A percentile compares a stretch with the other conserved stretches of the same genome.
Evolutionary conservation across 345 rosid genomes (phyloP).

Genomic region (Chamaenerion angustifolium): DNA sequence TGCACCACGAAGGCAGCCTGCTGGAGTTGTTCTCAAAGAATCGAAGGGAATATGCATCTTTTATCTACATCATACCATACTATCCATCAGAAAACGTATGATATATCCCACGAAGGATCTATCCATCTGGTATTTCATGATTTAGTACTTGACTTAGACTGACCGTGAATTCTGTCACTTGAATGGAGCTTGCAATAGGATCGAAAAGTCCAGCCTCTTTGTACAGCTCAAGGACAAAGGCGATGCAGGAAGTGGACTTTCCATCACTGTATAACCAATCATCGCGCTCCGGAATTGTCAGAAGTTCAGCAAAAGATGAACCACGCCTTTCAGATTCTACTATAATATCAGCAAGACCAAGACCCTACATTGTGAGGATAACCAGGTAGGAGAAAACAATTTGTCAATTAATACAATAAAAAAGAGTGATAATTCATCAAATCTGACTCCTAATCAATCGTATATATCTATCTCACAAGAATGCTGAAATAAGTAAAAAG

Average conservation of each 20-base stretch:
- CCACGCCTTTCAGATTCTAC: slow-evolving; percentile 76
- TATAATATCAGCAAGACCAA: slow-evolving; percentile 64
- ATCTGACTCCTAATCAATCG: too few species aligned
- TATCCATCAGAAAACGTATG: too few species aligned
- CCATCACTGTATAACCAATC: slow-evolving; percentile 97
- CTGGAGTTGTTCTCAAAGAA: slow-evolving; percentile 61
- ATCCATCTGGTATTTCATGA: too few species aligned
- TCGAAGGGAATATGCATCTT: slow-evolving; percentile 81
- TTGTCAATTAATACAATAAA: too few species aligned
- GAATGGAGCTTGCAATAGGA: slow-evolving; percentile 51
- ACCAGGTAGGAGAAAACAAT: too few species aligned
- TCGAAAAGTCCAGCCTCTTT: slow-evolving; percentile 84
- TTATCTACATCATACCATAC: slow-evolving; percentile 34
- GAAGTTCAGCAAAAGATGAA: slow-evolving; percentile 65
- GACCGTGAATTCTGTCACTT: slow-evolving; percentile 95
- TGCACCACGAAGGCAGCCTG: slow-evolving; percentile 75
- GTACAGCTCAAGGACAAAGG: slow-evolving; percentile 87
- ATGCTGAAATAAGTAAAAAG: too few species aligned
- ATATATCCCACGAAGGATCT: too few species aligned
- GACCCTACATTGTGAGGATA: slow-evolving; percentile 25
- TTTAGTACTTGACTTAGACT: too few species aligned
- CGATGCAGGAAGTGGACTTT: slow-evolving; percentile 86
- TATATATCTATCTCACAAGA: too few species aligned
- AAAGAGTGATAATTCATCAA: too few species aligned
- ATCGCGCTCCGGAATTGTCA: slow-evolving; percentile 81